These are phyloP conservation scores for Dalbergia cultrata DNA, from an alignment of 306 rosid genomes.

Conservation along the genomic window DNA sequence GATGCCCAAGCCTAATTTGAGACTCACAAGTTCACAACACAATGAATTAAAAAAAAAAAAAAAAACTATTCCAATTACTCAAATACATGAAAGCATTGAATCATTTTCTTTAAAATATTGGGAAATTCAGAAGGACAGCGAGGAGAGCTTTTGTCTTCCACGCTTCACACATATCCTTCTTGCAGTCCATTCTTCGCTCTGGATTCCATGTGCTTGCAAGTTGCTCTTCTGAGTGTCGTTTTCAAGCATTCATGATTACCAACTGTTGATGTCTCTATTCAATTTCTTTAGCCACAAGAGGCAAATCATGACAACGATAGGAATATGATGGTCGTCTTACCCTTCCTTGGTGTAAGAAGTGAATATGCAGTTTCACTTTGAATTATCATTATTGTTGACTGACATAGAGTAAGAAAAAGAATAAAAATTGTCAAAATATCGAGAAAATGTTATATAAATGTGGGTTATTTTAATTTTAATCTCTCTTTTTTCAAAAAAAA, in stretches of 20 bases:
- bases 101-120: background rate
- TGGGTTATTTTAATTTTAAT: no score
- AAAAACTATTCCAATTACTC: no score
- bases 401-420: no score
- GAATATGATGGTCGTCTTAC: background rate
- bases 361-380: background rate
- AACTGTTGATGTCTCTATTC: background rate
- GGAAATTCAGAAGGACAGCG: background rate
- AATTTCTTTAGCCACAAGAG: background rate
- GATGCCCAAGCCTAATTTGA: no score
- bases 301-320: background rate
- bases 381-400: background rate
- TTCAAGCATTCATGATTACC: constrained; percentile 21
- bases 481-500: no score
- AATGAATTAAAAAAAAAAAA: no score
- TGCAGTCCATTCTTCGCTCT: background rate
- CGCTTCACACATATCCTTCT: background rate
- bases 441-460: no score
- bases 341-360: background rate
- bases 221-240: background rate
- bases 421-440: no score
- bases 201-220: background rate
- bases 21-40: no score
- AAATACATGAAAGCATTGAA: no score
- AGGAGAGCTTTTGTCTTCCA: background rate